Conservation (phyloP, 495 filamentous ascomycete genomes). For the Filosporella fistucella region DNA sequence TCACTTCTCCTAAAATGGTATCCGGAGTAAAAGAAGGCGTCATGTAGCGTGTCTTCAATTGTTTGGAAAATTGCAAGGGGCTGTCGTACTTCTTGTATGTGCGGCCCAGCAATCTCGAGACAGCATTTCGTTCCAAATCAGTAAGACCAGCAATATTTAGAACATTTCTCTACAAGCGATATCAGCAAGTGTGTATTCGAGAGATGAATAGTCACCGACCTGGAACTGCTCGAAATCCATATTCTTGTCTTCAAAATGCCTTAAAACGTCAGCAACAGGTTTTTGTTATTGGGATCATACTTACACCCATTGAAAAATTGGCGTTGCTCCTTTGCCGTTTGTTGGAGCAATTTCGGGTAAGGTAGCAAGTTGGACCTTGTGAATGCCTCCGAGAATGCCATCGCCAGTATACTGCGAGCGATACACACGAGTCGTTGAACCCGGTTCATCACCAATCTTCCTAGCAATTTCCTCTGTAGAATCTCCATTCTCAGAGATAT, state of each 20-base stretch:
- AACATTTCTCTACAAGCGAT: slow-evolving; percentile 14
- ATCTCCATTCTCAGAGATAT: slow-evolving; percentile 4
- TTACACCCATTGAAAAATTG: slow-evolving; percentile 31
- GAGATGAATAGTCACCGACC: background rate
- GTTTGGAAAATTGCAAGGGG: slow-evolving; percentile 23
- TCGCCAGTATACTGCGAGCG: slow-evolving; percentile 26
- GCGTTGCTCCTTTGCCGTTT: slow-evolving; percentile 8
- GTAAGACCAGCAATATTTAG: slow-evolving; percentile 18
- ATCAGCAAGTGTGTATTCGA: slow-evolving; percentile 2
- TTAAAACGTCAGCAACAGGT: slow-evolving; percentile 8
- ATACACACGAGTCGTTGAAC: slow-evolving; percentile 14
- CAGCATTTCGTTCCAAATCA: slow-evolving; percentile 22
- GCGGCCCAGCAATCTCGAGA: slow-evolving; percentile 21
- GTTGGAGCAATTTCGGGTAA: slow-evolving; percentile 7
- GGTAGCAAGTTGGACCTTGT: slow-evolving; percentile 21
- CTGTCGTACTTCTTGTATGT: slow-evolving; percentile 26
- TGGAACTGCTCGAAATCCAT: slow-evolving; percentile 28
- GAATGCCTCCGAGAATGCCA: slow-evolving; percentile 22
- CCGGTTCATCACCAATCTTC: background rate
- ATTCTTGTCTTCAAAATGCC: slow-evolving; percentile 23
- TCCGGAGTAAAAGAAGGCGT: slow-evolving; percentile 27
- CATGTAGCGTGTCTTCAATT: slow-evolving; percentile 25
- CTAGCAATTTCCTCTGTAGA: background rate
- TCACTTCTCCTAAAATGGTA: slow-evolving; percentile 17
- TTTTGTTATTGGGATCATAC: background rate